Evolutionary conservation across 352 stramenopile species (phyloP).

Genomic region (Globisporangium spiculum): DNA sequence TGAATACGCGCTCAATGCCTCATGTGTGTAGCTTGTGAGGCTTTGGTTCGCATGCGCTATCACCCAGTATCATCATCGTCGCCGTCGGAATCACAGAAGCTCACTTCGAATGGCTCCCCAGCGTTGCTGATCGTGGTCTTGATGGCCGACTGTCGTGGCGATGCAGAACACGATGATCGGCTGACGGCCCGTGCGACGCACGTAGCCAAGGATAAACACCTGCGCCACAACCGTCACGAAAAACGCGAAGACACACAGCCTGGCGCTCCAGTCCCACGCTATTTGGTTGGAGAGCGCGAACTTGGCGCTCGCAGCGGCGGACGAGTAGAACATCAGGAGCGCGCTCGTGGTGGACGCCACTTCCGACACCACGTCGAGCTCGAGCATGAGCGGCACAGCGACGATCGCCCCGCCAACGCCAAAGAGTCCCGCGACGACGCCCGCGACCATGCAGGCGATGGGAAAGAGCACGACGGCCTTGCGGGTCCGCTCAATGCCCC

Average conservation of each 20-base stretch:
- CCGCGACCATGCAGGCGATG: constrained; percentile 27
- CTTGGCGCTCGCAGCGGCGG: constrained; percentile 38
- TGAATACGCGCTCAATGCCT: neutral
- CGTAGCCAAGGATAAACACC: constrained; percentile 46
- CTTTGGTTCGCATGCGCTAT: neutral
- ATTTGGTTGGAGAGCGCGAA: constrained; percentile 49
- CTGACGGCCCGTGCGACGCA: constrained; percentile 41
- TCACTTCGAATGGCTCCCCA: constrained; percentile 27
- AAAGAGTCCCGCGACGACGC: constrained; percentile 43
- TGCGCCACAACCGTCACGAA: constrained; percentile 42
- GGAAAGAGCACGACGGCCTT: constrained; percentile 36
- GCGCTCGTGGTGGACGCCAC: constrained; percentile 43
- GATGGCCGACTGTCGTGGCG: constrained; percentile 35
- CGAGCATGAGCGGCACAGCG: constrained; percentile 52
- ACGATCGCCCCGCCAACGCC: constrained; percentile 52
- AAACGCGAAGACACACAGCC: constrained; percentile 42
- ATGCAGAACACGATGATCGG: constrained; percentile 59
- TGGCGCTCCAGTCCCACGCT: constrained; percentile 36
- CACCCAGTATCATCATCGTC: neutral
- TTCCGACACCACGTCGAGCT: constrained; percentile 45
- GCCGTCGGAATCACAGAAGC: constrained; percentile 26
- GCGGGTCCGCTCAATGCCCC: constrained; percentile 40
- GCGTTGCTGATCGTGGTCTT: constrained; percentile 36
- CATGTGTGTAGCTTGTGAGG: neutral
- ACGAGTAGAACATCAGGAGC: constrained; percentile 53